These are phyloP conservation scores for Colletotrichum shisoi DNA, from an alignment of 2,329 filamentous ascomycete genomes.

Conservation along the genomic window DNA sequence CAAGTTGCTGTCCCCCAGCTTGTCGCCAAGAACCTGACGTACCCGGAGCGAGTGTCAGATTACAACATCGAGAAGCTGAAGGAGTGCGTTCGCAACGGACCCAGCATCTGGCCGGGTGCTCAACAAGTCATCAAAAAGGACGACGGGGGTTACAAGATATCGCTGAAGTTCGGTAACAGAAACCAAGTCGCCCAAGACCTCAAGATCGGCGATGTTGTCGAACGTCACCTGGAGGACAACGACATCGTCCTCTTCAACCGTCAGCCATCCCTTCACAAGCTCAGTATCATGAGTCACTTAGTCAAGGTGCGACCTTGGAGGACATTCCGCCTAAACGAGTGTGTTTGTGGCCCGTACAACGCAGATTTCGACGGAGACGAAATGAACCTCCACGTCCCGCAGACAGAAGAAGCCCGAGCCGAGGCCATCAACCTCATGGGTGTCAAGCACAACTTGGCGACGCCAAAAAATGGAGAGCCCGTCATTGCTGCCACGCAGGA, in stretches of 20 bases:
- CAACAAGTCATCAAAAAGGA: constrained; percentile 76
- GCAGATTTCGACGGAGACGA: constrained; percentile 99
- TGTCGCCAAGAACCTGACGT: constrained; percentile 96
- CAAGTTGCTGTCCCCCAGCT: constrained; percentile 90
- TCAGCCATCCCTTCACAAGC: constrained; percentile 95
- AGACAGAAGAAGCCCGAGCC: constrained; percentile 94
- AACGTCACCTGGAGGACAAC: constrained; percentile 92
- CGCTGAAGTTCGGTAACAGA: constrained; percentile 77
- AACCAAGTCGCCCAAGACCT: constrained; percentile 77
- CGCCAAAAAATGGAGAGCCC: constrained; percentile 95
- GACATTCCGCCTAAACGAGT: constrained; percentile 96
- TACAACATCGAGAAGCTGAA: constrained; percentile 87
- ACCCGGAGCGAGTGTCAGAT: constrained; percentile 84
- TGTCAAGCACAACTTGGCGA: constrained; percentile 94
- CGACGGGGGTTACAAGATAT: constrained; percentile 72
- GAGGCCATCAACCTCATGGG: constrained; percentile 98
- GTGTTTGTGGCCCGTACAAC: constrained; percentile 97
- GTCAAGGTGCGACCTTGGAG: constrained; percentile 94
- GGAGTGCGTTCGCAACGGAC: constrained; percentile 76
- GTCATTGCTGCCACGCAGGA: constrained; percentile 99
- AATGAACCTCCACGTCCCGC: constrained; percentile 98
- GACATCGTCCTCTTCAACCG: constrained; percentile 98
- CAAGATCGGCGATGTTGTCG: constrained; percentile 84
- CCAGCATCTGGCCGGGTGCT: constrained; percentile 83
- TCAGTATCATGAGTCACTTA: constrained; percentile 96